These are phyloP conservation scores for Apiotrichum brassicae DNA, from an alignment of 1,284 basidiomycete genomes.

Conservation along the genomic window DNA sequence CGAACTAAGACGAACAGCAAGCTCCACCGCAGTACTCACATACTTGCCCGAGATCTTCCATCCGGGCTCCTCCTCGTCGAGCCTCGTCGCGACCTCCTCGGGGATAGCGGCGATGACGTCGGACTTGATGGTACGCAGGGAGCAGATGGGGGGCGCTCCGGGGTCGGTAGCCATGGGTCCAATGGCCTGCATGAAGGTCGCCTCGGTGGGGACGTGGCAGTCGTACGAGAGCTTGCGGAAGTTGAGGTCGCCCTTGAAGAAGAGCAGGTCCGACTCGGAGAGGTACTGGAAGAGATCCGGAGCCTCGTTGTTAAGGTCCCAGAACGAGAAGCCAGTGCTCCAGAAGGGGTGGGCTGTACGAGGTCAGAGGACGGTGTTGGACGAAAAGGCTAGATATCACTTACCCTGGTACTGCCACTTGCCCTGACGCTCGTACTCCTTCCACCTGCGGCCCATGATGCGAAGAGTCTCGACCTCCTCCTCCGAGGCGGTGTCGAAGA, in stretches of 20 bases:
- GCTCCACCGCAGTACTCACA: constrained; percentile 44
- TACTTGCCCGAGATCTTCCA: constrained; percentile 98
- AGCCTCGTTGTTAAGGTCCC: constrained; percentile 68
- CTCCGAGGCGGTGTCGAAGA: constrained; percentile 70
- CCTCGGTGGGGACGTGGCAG: constrained; percentile 83
- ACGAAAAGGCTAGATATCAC: neutral
- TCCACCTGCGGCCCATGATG: constrained; percentile 81
- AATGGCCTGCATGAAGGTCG: constrained; percentile 85
- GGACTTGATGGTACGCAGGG: constrained; percentile 80
- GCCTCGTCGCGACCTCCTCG: constrained; percentile 60
- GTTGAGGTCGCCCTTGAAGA: constrained; percentile 96
- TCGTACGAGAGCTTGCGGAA: constrained; percentile 85
- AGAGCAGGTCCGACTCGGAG: constrained; percentile 81
- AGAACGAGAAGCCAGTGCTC: constrained; percentile 87
- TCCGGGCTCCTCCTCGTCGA: constrained; percentile 82
- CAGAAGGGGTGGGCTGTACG: constrained; percentile 75
- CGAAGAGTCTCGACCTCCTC: constrained; percentile 75
- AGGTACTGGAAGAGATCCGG: constrained; percentile 93
- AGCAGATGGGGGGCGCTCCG: constrained; percentile 81
- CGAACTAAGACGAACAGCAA: no score
- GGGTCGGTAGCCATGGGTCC: constrained; percentile 84
- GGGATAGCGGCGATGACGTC: constrained; percentile 66
- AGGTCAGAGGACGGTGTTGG: no score
- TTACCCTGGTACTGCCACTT: constrained; percentile 80
- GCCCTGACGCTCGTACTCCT: constrained; percentile 90